Base-by-base conservation (phyloP, 1,284 basidiomycete species). In the Cryptococcus sp. region DNA sequence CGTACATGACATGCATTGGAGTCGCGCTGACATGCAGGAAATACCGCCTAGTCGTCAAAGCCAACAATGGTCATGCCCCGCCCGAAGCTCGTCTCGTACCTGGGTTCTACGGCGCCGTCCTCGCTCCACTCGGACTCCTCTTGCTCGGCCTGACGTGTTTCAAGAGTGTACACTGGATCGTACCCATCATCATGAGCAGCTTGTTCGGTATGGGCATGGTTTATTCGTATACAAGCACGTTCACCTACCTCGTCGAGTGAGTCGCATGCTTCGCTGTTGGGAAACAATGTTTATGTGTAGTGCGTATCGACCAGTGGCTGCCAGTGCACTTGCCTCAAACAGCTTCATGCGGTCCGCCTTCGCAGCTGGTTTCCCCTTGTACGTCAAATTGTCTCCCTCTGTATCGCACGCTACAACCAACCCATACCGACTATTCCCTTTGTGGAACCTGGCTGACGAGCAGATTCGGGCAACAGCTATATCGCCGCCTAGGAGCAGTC, bases 131-230 rank as follows among this genome's bases (percentile, higher is more conserved):
- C 23, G 77, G 82, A 75, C 75, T 88, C 1, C 85, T 82, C 66
- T 82, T 82, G 73, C 77, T 88, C 43, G 85, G 85, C 0, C 85
- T 85, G 56, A 86, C 85, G 1, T 82, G 81, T 1, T 85, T 83
- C 63, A 71, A 72, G 6, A 66, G 65, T 16, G 80, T 88, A 0
- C 86, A 81, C 51, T 89, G 86, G 86, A 83, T 65, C 31, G 48
- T 67, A 18, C 60, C 64, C 4, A 65, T 65, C 39, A 40, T 68
- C 23, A 28, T 49, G 16, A 50, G 52, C 9, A 43, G 45, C 21
- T 57, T 68, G 37, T 75, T 75, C 48, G 74, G 74, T 23, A 50
- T 57, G 32, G 74, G 72, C 3, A 60, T 73, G 45, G 78, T 81
- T 43, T 83, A 80, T 57, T 77, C 80, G 24, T 88, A 81, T 68